Evolutionary conservation across 306 rosid species (phyloP).

Genomic region (Vigna unguiculata): DNA sequence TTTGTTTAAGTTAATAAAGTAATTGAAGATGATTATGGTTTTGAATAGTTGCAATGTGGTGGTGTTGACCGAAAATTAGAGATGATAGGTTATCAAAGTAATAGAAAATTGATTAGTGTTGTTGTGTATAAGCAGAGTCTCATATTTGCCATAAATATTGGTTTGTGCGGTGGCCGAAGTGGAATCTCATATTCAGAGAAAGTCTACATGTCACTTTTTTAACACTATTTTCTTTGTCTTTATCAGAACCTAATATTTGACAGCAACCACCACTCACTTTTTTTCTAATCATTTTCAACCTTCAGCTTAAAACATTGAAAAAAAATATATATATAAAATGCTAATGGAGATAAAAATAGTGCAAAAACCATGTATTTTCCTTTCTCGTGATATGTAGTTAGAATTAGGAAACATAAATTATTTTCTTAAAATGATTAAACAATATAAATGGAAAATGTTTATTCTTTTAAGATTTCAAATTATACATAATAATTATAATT

Average conservation of each 20-base stretch:
- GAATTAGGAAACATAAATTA: too few relatives aligned
- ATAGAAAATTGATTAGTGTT: background rate
- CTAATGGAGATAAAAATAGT: background rate
- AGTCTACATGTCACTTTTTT: background rate
- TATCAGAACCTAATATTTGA: conserved; percentile 44
- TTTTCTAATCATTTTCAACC: conserved; percentile 3
- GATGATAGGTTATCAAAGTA: conserved; percentile 65
- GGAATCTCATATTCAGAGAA: conserved; percentile 47
- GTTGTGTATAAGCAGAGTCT: conserved; percentile 29
- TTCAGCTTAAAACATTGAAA: background rate
- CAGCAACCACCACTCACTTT: conserved; percentile 8
- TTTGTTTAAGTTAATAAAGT: too few relatives aligned
- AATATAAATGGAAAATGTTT: too few relatives aligned
- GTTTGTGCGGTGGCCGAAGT: background rate
- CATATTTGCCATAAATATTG: conserved; percentile 39
- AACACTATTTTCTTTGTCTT: conserved; percentile 39
- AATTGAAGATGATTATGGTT: conserved; percentile 3
- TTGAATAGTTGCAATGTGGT: conserved; percentile 31
- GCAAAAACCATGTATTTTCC: too few relatives aligned
- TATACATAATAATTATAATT: too few relatives aligned
- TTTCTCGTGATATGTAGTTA: too few relatives aligned
- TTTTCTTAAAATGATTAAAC: too few relatives aligned
- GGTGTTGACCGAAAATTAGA: conserved; percentile 48
- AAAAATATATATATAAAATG: background rate
- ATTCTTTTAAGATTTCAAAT: too few relatives aligned